Conservation (phyloP, 2,329 filamentous ascomycete genomes). For the Alternaria sp. region DNA sequence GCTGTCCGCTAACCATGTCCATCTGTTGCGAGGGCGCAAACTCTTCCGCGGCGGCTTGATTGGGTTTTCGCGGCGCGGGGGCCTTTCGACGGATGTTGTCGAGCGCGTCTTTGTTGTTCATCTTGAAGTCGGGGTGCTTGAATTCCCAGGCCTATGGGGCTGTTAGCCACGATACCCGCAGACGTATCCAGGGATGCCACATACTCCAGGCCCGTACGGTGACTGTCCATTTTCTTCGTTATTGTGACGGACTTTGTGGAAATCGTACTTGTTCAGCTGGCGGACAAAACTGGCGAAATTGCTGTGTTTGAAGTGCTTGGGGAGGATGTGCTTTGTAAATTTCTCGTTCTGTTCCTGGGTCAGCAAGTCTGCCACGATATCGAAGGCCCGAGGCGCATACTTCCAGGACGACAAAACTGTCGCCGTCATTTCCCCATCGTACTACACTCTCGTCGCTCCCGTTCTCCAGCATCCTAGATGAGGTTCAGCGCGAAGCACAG, state of each 20-base stretch:
- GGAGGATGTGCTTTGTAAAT: constrained; percentile 95
- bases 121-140: constrained; percentile 94
- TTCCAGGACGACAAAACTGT: constrained; percentile 97
- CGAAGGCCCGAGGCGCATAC: constrained; percentile 57
- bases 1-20: constrained; percentile 83
- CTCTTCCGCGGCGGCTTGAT: constrained; percentile 62
- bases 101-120: constrained; percentile 93
- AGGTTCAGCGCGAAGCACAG: constrained; percentile 34
- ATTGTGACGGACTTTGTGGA: constrained; percentile 94
- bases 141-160: constrained; percentile 83
- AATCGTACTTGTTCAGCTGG: constrained; percentile 96
- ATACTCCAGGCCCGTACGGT: constrained; percentile 79
- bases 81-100: constrained; percentile 97
- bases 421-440: constrained; percentile 91
- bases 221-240: constrained; percentile 85
- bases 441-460: constrained; percentile 91
- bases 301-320: constrained; percentile 99
- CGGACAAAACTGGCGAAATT: constrained; percentile 97
- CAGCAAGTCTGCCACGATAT: constrained; percentile 9
- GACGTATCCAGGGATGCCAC: background rate
- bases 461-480: constrained; percentile 88
- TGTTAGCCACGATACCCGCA: constrained; percentile 20
- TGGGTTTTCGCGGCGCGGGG: constrained; percentile 81
- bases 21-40: constrained; percentile 85
- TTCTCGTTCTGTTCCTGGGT: constrained; percentile 78